phyloP scores from a whole-genome alignment of 768 basidiomycete species.

The Suillus ampliporus region DNA sequence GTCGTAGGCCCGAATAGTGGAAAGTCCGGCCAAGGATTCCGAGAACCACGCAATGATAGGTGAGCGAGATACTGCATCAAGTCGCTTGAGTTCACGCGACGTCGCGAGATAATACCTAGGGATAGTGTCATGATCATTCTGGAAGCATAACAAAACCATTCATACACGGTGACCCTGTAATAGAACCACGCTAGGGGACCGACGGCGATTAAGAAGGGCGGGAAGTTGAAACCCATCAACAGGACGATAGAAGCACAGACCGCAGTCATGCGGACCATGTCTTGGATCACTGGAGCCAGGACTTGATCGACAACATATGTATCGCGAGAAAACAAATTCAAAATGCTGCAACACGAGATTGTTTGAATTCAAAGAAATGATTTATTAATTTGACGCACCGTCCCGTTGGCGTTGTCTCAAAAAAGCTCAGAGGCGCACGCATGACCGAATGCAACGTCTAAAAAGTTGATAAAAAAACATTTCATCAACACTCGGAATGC shows the following conservation, averaged over 20 bases:
- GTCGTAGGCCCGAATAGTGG: constrained; percentile 82
- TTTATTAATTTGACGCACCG: constrained; percentile 54
- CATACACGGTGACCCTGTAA: constrained; percentile 77
- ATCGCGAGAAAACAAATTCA: constrained; percentile 93
- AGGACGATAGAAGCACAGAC: constrained; percentile 62
- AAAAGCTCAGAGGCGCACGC: constrained; percentile 85
- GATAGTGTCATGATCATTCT: background rate
- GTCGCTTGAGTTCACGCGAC: constrained; percentile 85
- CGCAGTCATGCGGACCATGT: constrained; percentile 69
- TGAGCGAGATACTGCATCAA: constrained; percentile 87
- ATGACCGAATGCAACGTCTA: constrained; percentile 85
- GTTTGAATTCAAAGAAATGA: background rate
- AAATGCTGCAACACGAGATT: constrained; percentile 57
- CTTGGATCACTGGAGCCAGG: constrained; percentile 73
- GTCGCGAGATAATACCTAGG: constrained; percentile 85
- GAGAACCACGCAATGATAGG: constrained; percentile 93
- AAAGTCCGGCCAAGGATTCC: constrained; percentile 74
- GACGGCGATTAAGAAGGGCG: constrained; percentile 79
- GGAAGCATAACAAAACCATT: background rate
- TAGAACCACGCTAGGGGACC: constrained; percentile 84
- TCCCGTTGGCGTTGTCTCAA: constrained; percentile 88
- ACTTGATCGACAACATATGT: constrained; percentile 86
- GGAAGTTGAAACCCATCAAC: constrained; percentile 84
- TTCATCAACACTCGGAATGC: background rate
- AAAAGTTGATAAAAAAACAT: constrained; percentile 10